Evolutionary conservation across 305 asterid genomes (phyloP).

Genomic region (Rubia balearica): DNA sequence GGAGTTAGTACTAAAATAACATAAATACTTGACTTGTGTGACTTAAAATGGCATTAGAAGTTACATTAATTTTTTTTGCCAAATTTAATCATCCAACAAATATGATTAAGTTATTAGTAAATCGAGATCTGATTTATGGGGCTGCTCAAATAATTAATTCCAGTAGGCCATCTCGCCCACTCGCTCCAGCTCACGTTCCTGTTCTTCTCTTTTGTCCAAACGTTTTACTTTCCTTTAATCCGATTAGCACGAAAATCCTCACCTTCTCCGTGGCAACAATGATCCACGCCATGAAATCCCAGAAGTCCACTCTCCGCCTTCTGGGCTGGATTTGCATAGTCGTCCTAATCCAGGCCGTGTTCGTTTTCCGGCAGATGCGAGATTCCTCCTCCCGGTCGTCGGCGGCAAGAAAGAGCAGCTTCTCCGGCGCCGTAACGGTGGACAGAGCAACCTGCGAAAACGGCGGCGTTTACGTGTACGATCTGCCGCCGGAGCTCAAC

Average conservation of each 20-base stretch:
- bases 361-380: neutral
- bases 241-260: neutral
- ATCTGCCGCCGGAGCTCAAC: constrained; percentile 14
- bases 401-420: neutral
- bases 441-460: neutral
- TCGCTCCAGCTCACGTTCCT: too few relatives aligned
- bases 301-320: neutral
- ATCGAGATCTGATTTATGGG: neutral
- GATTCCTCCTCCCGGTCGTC: neutral
- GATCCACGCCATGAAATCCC: neutral
- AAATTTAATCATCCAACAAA: too few relatives aligned
- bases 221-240: neutral
- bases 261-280: neutral
- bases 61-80: too few relatives aligned
- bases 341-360: neutral
- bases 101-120: neutral
- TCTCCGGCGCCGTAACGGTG: neutral
- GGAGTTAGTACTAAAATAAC: too few relatives aligned
- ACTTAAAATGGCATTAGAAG: too few relatives aligned
- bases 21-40: too few relatives aligned
- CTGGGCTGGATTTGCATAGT: neutral
- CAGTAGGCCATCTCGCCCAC: too few relatives aligned
- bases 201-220: too few relatives aligned
- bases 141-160: neutral
- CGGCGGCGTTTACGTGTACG: constrained; percentile 15